Percentiles rank a stretch among this genome's conserved stretches.
Conservation (phyloP, 495 filamentous ascomycete genomes). For the Lichenothelia convexa region DNA sequence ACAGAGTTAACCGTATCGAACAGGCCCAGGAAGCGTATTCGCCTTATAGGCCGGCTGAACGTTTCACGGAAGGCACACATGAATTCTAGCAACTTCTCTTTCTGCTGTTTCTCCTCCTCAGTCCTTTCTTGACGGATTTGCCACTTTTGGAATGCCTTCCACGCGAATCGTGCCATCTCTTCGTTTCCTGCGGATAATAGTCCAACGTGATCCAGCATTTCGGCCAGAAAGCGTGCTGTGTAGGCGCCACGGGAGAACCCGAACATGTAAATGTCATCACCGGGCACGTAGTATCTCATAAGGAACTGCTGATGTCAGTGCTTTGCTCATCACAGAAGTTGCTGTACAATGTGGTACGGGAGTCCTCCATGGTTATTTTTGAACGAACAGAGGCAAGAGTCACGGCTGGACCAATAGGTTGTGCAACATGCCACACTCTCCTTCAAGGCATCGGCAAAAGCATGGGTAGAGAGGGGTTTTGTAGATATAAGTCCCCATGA, state of each 20-base stretch:
- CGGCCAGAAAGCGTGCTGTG: conserved; percentile 67
- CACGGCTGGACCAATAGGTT: too few species aligned
- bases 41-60: conserved; percentile 57
- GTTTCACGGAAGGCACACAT: conserved; percentile 76
- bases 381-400: neutral
- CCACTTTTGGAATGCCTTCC: conserved; percentile 80
- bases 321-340: too few species aligned
- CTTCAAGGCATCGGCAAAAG: too few species aligned
- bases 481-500: too few species aligned
- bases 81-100: conserved; percentile 50
- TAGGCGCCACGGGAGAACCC: conserved; percentile 80
- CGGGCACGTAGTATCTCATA: conserved; percentile 67
- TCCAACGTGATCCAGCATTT: conserved; percentile 75
- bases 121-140: conserved; percentile 44
- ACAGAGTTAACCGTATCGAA: conserved; percentile 74
- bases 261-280: conserved; percentile 67
- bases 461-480: too few species aligned
- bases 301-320: too few species aligned
- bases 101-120: conserved; percentile 36
- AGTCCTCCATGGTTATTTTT: too few species aligned
- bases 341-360: too few species aligned
- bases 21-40: conserved; percentile 51
- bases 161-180: conserved; percentile 67
- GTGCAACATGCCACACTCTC: too few species aligned
- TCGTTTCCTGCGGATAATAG: conserved; percentile 71